Conservation (phyloP, 2,329 filamentous ascomycete species). For the Claviceps sorghi region DNA sequence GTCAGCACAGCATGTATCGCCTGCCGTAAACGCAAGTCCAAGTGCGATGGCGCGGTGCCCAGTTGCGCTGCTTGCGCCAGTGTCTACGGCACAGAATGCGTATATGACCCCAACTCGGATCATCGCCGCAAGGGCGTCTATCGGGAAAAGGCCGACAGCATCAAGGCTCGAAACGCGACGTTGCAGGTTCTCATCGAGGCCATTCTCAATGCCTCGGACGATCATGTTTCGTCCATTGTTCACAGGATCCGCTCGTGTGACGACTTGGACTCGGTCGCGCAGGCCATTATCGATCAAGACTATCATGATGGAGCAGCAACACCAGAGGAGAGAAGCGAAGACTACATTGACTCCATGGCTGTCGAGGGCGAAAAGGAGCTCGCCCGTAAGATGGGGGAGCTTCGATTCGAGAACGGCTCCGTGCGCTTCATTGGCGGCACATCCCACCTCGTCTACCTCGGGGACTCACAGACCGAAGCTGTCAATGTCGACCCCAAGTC, state of each 20-base stretch:
- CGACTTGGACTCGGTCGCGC: constrained; percentile 41
- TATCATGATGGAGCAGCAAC: constrained; percentile 8
- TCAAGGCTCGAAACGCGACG: constrained; percentile 76
- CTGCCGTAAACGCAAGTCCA: constrained; percentile 64
- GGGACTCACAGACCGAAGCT: constrained; percentile 27
- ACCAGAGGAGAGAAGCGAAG: constrained; percentile 24
- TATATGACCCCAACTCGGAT: constrained; percentile 94
- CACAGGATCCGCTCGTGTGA: constrained; percentile 78
- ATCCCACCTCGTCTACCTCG: constrained; percentile 77
- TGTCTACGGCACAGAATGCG: constrained; percentile 78
- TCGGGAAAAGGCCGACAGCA: constrained; percentile 77
- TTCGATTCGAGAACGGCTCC: constrained; percentile 73
- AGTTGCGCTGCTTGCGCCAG: constrained; percentile 93
- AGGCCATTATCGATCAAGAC: constrained; percentile 35
- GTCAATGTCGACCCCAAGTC: constrained; percentile 25
- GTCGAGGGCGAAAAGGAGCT: constrained; percentile 59
- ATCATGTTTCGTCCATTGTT: constrained; percentile 71
- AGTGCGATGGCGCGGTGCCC: constrained; percentile 83
- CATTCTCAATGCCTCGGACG: constrained; percentile 79
- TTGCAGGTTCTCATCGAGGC: constrained; percentile 87
- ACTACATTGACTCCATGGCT: constrained; percentile 24
- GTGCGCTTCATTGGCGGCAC: constrained; percentile 89
- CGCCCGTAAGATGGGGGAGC: constrained; percentile 83
- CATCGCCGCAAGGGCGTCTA: constrained; percentile 95
- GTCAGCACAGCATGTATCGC: constrained; percentile 77